phyloP scores from a whole-genome alignment of 108 stramenopile species.

The Poteriospumella lacustris region DNA sequence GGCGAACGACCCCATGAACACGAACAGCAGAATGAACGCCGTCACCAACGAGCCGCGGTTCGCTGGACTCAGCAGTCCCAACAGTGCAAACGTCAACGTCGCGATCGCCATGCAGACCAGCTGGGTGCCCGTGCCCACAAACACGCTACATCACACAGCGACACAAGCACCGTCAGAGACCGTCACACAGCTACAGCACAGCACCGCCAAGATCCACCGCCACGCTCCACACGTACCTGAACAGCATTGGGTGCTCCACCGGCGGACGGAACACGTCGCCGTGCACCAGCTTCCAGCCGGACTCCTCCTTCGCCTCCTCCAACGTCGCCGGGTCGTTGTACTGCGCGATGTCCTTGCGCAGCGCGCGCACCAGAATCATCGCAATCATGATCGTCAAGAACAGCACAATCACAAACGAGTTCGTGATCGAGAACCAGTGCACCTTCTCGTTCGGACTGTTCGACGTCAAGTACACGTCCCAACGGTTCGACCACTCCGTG shows the following conservation, averaged over 20 bases:
- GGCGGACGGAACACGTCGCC: conserved; percentile 95
- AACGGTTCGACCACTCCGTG: conserved; percentile 89
- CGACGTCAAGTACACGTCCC: conserved; percentile 91
- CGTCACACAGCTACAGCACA: too few species aligned
- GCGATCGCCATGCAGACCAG: conserved; percentile 71
- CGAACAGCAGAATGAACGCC: conserved; percentile 91
- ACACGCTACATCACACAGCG: conserved; percentile 59
- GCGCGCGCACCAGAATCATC: conserved; percentile 86
- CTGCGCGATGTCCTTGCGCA: conserved; percentile 85
- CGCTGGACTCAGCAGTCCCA: conserved; percentile 91
- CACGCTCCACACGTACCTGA: conserved; percentile 15
- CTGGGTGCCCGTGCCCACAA: conserved; percentile 84
- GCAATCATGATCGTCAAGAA: conserved; percentile 83
- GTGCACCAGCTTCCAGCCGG: conserved; percentile 96
- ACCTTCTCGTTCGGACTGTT: conserved; percentile 86
- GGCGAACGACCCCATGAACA: conserved; percentile 80
- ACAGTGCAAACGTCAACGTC: conserved; percentile 82
- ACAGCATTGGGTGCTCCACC: conserved; percentile 3
- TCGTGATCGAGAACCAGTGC: conserved; percentile 97
- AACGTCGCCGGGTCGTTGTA: conserved; percentile 89
- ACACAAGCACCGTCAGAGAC: too few species aligned
- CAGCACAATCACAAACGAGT: conserved; percentile 94
- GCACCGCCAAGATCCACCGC: too few species aligned
- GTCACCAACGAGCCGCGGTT: conserved; percentile 89
- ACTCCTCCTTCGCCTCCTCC: conserved; percentile 79